A percentile compares a stretch with the other conserved stretches of the same genome.
These are phyloP conservation scores for Groenewaldozyma sp. DNA, from an alignment of 1,139 yeast genomes.

Conservation along the genomic window DNA sequence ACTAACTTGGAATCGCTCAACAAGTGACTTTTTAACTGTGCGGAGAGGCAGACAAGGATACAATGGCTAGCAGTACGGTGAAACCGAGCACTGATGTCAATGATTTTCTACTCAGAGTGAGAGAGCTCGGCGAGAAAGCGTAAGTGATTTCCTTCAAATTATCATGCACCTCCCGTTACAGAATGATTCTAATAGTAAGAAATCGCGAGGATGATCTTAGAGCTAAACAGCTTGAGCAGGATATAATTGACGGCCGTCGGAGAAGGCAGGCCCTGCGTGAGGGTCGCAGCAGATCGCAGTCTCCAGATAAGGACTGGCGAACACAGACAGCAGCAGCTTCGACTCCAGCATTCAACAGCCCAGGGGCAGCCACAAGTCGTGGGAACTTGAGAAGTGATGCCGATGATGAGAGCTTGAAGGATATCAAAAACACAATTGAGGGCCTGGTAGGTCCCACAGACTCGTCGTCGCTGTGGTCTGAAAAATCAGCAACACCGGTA, in stretches of 20 bases:
- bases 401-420: slow-evolving; percentile 5
- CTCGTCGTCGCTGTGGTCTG: background rate
- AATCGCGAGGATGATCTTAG: slow-evolving; percentile 31
- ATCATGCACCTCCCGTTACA: no score
- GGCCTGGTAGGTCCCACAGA: slow-evolving; percentile 17
- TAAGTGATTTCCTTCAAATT: slow-evolving; percentile 11
- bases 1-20: no score
- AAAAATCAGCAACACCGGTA: background rate
- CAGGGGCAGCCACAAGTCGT: background rate
- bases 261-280: slow-evolving; percentile 26
- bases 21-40: no score
- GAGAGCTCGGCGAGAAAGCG: slow-evolving; percentile 30
- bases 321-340: background rate
- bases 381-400: background rate
- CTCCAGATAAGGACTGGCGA: slow-evolving; percentile 16
- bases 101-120: slow-evolving; percentile 29
- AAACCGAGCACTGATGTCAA: slow-evolving; percentile 23
- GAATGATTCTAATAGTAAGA: slow-evolving; percentile 9
- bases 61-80: background rate
- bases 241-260: slow-evolving; percentile 26
- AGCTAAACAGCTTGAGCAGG: slow-evolving; percentile 28
- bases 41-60: no score
- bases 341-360: no score
- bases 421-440: slow-evolving; percentile 16
- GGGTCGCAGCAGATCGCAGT: slow-evolving; percentile 22